Evolutionary conservation across 306 rosid species (phyloP), one percentile per base, ranked within the genome.

Genomic region (Vicia villosa): DNA sequence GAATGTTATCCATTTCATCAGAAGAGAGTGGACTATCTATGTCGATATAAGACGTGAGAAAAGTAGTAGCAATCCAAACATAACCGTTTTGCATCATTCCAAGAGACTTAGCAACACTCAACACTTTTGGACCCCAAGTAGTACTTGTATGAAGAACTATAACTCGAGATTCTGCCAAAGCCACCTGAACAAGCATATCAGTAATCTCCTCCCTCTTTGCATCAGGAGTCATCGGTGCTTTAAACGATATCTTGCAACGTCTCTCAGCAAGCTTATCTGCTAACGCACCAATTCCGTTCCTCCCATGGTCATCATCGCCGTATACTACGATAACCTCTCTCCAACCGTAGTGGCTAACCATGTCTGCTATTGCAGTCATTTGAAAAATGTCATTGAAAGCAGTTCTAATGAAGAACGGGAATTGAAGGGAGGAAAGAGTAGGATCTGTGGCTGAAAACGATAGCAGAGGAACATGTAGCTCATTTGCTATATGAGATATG

Each of bases 341-440:
- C 99, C 99, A 94, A 4, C 73, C 87, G 41, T 74, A 89, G 86
- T 78, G 58, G 50, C 83, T 81, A 30, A 94, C 80, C 72, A 91
- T 74, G 40, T 84, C 96, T 14, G 99, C 95, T 74, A 94, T 80
- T 62, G 96, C 99, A 68, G 96, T 80, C 99, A 94, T 94, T 74
- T 94, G 89, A 84, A 62, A 87, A 52, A 80, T 70, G 78, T 86
- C 96, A 63, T 71, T 91, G 62, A 85, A 92, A 64, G 86, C 71
- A 55, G 88, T 87, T 85, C 97, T 83, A 49, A 91, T 62, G 63
- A 94, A 89, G 83, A 81, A 94, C 6, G 99, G 99, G 77, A 87
- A 94, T 84, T 94, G 96, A 70, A 91, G 97, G 0, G 99, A 80
- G 43, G 97, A 85, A 68, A 94, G 81, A 38, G 99, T 91, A 21